These are phyloP conservation scores for Didymellaceae sp. DNA, from an alignment of 2,329 filamentous ascomycete genomes.

Conservation along the genomic window DNA sequence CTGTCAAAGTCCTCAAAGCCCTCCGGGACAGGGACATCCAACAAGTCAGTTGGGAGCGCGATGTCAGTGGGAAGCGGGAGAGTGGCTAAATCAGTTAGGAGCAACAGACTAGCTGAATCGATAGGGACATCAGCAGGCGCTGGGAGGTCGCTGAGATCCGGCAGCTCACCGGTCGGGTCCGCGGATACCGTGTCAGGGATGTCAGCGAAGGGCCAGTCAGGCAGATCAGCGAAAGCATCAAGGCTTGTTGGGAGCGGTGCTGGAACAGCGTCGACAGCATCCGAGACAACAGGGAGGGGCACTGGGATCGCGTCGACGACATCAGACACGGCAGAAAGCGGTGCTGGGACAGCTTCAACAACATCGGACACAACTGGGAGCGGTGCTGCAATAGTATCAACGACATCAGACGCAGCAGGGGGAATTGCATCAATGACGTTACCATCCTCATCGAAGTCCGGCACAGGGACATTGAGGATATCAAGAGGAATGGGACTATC, in stretches of 20 bases:
- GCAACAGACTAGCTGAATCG: neutral
- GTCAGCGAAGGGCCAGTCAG: conserved; percentile 9
- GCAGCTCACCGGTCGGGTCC: conserved; percentile 1
- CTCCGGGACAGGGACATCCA: conserved; percentile 8
- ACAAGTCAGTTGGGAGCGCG: neutral
- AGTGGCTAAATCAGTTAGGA: neutral
- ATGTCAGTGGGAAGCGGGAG: neutral
- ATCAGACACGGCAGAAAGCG: neutral
- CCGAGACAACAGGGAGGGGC: neutral
- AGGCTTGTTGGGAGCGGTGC: conserved; percentile 3
- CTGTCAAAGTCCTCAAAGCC: conserved; percentile 3
- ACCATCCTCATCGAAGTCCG: conserved; percentile 8
- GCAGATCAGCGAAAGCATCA: conserved; percentile 1
- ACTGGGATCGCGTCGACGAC: neutral
- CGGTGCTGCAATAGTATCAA: neutral
- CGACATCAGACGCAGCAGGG: neutral
- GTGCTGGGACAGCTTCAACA: neutral
- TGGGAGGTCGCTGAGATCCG: conserved; percentile 1
- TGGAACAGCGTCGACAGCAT: neutral
- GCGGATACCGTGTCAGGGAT: neutral
- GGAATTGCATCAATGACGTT: neutral
- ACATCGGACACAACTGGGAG: neutral
- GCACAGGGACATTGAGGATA: conserved; percentile 9
- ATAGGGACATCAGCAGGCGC: neutral
- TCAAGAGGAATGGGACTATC: conserved; percentile 8